Conservation (phyloP, 2,329 filamentous ascomycete genomes). For the Pseudogymnoascus sp. region DNA sequence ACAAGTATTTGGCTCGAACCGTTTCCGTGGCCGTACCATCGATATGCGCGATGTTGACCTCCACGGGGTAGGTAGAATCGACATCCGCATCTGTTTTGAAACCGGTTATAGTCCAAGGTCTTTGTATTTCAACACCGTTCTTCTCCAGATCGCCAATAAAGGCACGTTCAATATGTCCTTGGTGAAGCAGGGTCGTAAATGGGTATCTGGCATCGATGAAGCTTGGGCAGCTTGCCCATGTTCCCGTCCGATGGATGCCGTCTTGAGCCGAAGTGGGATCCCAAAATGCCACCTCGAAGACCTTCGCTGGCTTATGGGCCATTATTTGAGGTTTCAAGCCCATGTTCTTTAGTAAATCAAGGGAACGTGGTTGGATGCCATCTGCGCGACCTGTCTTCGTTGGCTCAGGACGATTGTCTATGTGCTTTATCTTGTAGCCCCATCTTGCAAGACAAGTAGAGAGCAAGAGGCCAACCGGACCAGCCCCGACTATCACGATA, state of each 20-base stretch:
- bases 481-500: slow-evolving; percentile 78
- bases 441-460: slow-evolving; percentile 83
- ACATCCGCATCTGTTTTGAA: slow-evolving; percentile 50
- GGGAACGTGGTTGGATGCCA: slow-evolving; percentile 81
- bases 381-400: slow-evolving; percentile 82
- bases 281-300: slow-evolving; percentile 72
- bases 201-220: slow-evolving; percentile 69
- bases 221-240: slow-evolving; percentile 80
- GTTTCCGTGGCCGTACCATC: slow-evolving; percentile 64
- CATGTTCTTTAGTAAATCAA: slow-evolving; percentile 83
- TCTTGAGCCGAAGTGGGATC: slow-evolving; percentile 47
- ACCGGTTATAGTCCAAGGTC: slow-evolving; percentile 55
- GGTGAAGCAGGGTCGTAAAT: slow-evolving; percentile 62
- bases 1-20: slow-evolving; percentile 59
- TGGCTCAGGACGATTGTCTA: slow-evolving; percentile 81
- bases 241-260: slow-evolving; percentile 57
- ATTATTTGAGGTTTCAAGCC: slow-evolving; percentile 81
- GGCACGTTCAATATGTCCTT: slow-evolving; percentile 62
- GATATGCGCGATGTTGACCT: slow-evolving; percentile 67
- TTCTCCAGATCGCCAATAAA: slow-evolving; percentile 58
- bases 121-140: slow-evolving; percentile 50
- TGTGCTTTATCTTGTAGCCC: slow-evolving; percentile 93
- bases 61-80: slow-evolving; percentile 63
- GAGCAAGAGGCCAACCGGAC: slow-evolving; percentile 78
- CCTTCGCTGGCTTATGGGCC: slow-evolving; percentile 76